Conservation (phyloP, 352 stramenopile species). For the Globisporangium nodosum region DNA sequence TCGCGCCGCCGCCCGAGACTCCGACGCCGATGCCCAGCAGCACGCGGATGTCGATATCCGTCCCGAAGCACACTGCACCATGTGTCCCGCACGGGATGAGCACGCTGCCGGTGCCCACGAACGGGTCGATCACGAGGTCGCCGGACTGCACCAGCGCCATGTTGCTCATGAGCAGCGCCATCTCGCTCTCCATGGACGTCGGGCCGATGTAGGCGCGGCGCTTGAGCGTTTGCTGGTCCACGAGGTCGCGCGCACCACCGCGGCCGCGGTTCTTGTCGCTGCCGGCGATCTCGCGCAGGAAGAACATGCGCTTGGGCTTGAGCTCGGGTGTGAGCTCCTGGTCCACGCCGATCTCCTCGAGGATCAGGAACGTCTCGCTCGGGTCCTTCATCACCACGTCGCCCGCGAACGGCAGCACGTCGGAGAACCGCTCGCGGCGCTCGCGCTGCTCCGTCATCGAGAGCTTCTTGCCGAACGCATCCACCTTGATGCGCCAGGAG, state of each 20-base stretch:
- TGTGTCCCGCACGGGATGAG: constrained; percentile 92
- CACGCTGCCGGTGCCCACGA: constrained; percentile 97
- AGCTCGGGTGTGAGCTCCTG: constrained; percentile 23
- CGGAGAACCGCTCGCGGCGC: constrained; percentile 40
- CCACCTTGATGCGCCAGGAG: constrained; percentile 75
- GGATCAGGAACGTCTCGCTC: constrained; percentile 63
- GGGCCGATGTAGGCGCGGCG: constrained; percentile 94
- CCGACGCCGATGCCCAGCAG: constrained; percentile 88
- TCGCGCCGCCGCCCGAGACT: constrained; percentile 29
- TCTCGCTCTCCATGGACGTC: constrained; percentile 97
- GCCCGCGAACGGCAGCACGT: constrained; percentile 58
- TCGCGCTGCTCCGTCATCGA: constrained; percentile 58
- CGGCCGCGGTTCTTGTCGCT: constrained; percentile 71
- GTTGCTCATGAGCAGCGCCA: constrained; percentile 95
- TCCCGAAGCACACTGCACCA: constrained; percentile 92
- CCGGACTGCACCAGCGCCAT: constrained; percentile 65
- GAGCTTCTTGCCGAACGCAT: constrained; percentile 78
- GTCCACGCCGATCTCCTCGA: constrained; percentile 70
- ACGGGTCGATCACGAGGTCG: constrained; percentile 93
- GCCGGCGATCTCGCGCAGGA: constrained; percentile 61
- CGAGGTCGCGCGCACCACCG: constrained; percentile 57
- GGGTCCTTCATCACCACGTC: constrained; percentile 68
- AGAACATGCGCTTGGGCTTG: constrained; percentile 61
- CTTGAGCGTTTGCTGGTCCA: constrained; percentile 93
- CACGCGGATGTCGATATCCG: constrained; percentile 96